Conservation (phyloP, 2,329 filamentous ascomycete genomes). For the Macrophomina tecta region DNA sequence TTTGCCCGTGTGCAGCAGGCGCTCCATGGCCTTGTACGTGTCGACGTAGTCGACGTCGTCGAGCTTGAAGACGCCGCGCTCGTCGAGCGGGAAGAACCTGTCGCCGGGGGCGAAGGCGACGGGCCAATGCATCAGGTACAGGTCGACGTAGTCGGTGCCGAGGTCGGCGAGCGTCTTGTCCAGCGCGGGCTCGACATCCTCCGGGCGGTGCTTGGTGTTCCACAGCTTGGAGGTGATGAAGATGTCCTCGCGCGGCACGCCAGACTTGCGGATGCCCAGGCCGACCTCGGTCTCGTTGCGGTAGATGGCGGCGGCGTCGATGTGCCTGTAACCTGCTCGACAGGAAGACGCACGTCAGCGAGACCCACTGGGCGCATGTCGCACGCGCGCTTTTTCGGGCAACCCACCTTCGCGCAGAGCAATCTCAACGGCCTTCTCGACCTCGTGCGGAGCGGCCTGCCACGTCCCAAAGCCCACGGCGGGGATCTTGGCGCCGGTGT, state of each 20-base stretch:
- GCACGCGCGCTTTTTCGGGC: not conserved
- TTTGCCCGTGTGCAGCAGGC: conserved; percentile 37
- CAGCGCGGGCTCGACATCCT: conserved; percentile 51
- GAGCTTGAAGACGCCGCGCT: conserved; percentile 16
- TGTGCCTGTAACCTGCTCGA: conserved; percentile 43
- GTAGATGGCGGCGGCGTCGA: conserved; percentile 37
- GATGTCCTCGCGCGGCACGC: conserved; percentile 68
- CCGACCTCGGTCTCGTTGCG: conserved; percentile 71
- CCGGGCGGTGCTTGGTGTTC: conserved; percentile 59
- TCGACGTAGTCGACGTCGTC: conserved; percentile 48
- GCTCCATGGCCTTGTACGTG: conserved; percentile 60
- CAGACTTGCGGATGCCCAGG: conserved; percentile 66
- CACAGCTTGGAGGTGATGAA: conserved; percentile 73
- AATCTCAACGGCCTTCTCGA: conserved; percentile 32
- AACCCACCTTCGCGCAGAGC: conserved; percentile 18
- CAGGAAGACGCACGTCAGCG: conserved; percentile 28
- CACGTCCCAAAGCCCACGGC: conserved; percentile 42
- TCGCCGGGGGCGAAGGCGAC: conserved; percentile 59
- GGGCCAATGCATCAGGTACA: conserved; percentile 61
- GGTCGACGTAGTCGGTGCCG: conserved; percentile 47
- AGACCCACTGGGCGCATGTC: not conserved
- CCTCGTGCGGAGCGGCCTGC: conserved; percentile 39
- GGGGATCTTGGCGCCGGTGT: conserved; percentile 25
- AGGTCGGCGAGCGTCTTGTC: conserved; percentile 29
- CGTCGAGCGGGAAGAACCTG: conserved; percentile 46